Percentiles rank a stretch among this genome's conserved stretches.
These are phyloP conservation scores for Nicotiana rustica DNA, from an alignment of 305 asterid genomes.

Conservation along the genomic window DNA sequence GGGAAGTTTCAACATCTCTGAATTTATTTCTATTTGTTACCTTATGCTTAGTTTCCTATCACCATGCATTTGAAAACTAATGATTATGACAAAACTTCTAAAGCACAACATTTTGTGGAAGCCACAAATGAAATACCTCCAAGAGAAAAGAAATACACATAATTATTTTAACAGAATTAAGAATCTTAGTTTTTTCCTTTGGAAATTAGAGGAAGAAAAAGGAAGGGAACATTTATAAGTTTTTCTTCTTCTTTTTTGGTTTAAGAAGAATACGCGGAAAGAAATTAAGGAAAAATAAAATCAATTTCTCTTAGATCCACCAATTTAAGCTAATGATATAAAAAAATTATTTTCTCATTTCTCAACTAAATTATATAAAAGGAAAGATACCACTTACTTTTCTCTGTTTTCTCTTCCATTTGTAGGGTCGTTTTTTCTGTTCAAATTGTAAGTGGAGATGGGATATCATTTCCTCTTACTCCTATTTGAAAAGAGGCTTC, in stretches of 20 bases:
- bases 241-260: conserved; percentile 58
- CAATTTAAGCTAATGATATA: conserved; percentile 44
- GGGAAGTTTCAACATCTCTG: neutral
- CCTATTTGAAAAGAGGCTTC: neutral
- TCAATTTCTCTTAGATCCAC: conserved; percentile 47
- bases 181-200: neutral
- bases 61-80: neutral
- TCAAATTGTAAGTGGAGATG: too few species aligned
- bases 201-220: neutral
- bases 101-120: too few species aligned
- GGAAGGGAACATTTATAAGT: neutral
- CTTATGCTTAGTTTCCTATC: too few species aligned
- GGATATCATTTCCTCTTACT: too few species aligned
- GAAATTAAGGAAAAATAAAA: neutral
- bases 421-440: too few species aligned
- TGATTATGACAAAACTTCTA: too few species aligned
- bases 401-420: too few species aligned
- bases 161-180: neutral
- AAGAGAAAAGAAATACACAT: too few species aligned
- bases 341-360: neutral
- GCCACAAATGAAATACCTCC: too few species aligned
- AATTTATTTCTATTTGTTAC: too few species aligned
- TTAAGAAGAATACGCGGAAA: conserved; percentile 60
- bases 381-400: too few species aligned
- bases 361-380: too few species aligned